Evolutionary conservation across 495 filamentous ascomycete genomes (phyloP).

Genomic region (Penicillium cataractarum): DNA sequence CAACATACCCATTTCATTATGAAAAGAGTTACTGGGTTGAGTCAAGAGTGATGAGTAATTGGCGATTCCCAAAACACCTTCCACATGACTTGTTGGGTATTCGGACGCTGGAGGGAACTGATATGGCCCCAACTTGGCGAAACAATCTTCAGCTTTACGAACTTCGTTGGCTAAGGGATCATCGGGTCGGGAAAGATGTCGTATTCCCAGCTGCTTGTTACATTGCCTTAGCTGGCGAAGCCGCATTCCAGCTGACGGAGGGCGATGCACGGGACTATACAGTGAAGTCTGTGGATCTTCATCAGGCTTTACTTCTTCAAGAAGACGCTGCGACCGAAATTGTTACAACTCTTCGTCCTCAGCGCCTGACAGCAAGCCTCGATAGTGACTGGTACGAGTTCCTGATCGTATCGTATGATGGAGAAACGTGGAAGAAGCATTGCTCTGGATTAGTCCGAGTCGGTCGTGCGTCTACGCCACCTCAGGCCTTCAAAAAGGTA

Average conservation of each 20-base stretch:
- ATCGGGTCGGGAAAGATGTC: conserved; percentile 37
- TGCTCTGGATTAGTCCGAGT: neutral
- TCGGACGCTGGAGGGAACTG: neutral
- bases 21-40: neutral
- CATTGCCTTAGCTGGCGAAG: conserved; percentile 52
- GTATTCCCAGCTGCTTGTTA: conserved; percentile 55
- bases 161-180: conserved; percentile 54
- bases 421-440: conserved; percentile 17
- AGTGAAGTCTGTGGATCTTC: neutral
- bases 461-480: neutral
- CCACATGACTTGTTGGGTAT: neutral
- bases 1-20: neutral
- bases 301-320: neutral
- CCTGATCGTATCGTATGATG: conserved; percentile 43
- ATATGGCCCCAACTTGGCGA: neutral
- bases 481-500: neutral
- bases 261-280: neutral
- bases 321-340: conserved; percentile 27
- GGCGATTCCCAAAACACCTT: neutral
- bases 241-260: conserved; percentile 34
- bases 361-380: conserved; percentile 35
- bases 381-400: conserved; percentile 54
- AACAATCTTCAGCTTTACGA: conserved; percentile 41
- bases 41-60: neutral
- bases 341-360: conserved; percentile 39